Evolutionary conservation across 2,329 filamentous ascomycete species (phyloP).

Genomic region (Penicillium sp.): DNA sequence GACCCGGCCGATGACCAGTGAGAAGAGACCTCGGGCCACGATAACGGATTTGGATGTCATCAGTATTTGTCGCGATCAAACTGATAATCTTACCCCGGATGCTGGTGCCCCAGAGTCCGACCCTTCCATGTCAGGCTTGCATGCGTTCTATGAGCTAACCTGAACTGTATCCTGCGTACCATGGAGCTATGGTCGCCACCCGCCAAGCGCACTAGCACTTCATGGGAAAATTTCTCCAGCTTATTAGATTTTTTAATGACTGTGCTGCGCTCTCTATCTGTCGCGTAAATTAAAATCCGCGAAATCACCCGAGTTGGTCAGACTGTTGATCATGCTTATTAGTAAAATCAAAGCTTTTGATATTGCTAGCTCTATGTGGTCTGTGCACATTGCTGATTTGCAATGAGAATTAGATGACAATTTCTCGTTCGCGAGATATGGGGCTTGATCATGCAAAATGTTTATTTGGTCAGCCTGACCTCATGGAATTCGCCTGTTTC

Average conservation of each 20-base stretch:
- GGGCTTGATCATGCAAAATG: no score
- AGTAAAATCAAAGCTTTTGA: not conserved
- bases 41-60: slow-evolving; percentile 1
- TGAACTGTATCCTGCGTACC: not conserved
- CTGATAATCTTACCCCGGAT: not conserved
- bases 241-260: not conserved
- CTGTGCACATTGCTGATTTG: not conserved
- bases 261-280: not conserved
- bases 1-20: slow-evolving; percentile 4
- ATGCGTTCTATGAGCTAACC: not conserved
- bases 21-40: not conserved
- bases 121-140: not conserved
- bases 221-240: not conserved
- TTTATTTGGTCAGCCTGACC: no score
- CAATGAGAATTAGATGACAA: not conserved
- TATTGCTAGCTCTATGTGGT: no score
- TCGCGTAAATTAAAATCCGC: not conserved
- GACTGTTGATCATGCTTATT: not conserved
- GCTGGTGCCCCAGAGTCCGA: not conserved
- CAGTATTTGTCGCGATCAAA: not conserved
- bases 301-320: not conserved
- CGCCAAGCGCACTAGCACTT: not conserved
- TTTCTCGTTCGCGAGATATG: not conserved
- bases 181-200: not conserved
- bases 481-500: no score